Percentiles rank a stretch among this genome's conserved stretches.
Evolutionary conservation across 306 rosid species (phyloP).

Genomic region (Prunus fruticosa): DNA sequence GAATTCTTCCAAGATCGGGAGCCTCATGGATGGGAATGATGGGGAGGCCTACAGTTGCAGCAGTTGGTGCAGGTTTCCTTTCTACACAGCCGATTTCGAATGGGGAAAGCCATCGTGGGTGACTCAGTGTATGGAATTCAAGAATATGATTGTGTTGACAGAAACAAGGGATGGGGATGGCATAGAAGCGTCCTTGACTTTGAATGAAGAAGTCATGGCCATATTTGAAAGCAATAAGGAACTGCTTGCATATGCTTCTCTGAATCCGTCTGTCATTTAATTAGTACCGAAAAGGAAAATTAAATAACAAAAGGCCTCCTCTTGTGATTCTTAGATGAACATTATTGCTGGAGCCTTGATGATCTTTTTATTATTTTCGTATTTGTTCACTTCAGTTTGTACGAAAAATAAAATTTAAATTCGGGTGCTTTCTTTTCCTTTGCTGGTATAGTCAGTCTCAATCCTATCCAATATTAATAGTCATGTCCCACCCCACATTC

Average conservation of each 20-base stretch:
- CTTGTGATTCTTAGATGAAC: not conserved
- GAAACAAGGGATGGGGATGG: constrained; percentile 28
- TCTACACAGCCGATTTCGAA: constrained; percentile 23
- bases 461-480: no score
- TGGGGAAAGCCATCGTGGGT: constrained; percentile 39
- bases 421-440: no score
- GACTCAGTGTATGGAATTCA: not conserved
- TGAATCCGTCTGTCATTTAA: constrained; percentile 15
- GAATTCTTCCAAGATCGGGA: not conserved
- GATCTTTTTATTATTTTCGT: no score
- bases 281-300: no score
- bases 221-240: constrained; percentile 11
- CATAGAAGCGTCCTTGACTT: constrained; percentile 7
- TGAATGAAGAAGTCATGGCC: constrained; percentile 8
- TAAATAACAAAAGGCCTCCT: not conserved
- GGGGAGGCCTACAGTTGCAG: constrained; percentile 5
- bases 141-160: constrained; percentile 14
- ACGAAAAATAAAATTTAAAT: no score
- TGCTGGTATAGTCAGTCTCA: no score
- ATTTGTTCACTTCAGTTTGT: no score
- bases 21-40: not conserved
- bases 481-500: no score
- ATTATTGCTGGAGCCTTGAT: no score
- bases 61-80: constrained; percentile 26
- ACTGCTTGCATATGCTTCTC: constrained; percentile 16